Base-by-base conservation (phyloP, 495 filamentous ascomycete genomes). In the Lophiostoma macrostomum region DNA sequence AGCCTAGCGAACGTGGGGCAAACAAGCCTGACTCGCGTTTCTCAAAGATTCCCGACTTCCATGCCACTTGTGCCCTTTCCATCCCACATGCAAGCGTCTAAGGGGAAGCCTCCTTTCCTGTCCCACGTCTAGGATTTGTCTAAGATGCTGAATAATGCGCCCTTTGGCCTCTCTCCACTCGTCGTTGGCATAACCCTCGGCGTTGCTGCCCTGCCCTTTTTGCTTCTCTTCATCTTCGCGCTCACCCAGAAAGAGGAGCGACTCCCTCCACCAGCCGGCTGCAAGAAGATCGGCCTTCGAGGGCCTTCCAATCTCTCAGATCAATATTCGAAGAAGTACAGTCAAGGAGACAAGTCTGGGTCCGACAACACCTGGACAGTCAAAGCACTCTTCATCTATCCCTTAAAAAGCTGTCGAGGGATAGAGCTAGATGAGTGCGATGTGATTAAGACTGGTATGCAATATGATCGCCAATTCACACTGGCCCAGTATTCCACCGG, bases 331-430 rank as follows among this genome's bases (percentile, higher is more conserved):
- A 29, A 40, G 11, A 58, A 41, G 18, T 58, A 61, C 46, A 44
- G 37, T 37, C 22, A 49, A 36, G 53, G 53, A 14, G 42, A 30
- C 4, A 41, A 56, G 0, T 31, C 42, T 16, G 24, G 38, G 5
- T 37, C 28, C 10, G 8, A 5, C 5, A 53, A 49, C n/a, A 43
- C 47, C 4, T 85, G 78, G 77, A 76, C 65, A 18, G 74, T 96
- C 58, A 89, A 90, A 67, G 87, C 86, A 39, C 76, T 96, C 31
- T 90, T 85, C 73, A 83, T 88, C 32, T 95, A 91, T 66, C 91
- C 91, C 0, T 72, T 96, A 60, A 96, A 96, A 72, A 88, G 85
- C 50, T 96, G 91, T 66, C 74, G 76, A 54, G 87, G 85, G 12
- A 81, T 96, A 16, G 88, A 95, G 69, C 64, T 96, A 43, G 70